Conservation (phyloP, 805 yeast genomes). For the Cyberlindnera petersonii region DNA sequence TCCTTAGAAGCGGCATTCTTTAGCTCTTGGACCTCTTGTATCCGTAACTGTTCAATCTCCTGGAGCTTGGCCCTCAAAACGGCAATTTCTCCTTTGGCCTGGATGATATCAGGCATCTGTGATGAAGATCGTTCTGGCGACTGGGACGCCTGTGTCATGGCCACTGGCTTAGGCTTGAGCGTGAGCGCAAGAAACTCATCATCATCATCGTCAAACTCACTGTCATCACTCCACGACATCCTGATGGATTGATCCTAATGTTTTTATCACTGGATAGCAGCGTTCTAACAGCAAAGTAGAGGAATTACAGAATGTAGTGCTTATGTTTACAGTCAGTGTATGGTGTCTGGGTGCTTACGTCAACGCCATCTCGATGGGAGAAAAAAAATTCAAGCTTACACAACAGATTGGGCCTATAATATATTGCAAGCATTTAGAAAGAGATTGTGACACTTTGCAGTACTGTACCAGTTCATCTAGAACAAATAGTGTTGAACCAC, state of each 20-base stretch:
- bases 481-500: slow-evolving; percentile 3
- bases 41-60: slow-evolving; percentile 42
- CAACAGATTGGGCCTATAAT: too few species aligned
- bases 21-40: slow-evolving; percentile 42
- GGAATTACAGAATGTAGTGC: background rate
- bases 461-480: slow-evolving; percentile 1
- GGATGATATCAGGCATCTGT: slow-evolving; percentile 35
- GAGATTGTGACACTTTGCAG: background rate
- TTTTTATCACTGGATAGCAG: background rate
- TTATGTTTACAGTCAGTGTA: background rate
- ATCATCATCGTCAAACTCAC: slow-evolving; percentile 29
- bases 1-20: slow-evolving; percentile 24
- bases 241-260: background rate
- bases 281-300: too few species aligned
- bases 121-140: background rate
- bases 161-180: slow-evolving; percentile 29
- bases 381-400: background rate
- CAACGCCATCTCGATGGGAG: background rate
- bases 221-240: slow-evolving; percentile 9
- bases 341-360: slow-evolving; percentile 1
- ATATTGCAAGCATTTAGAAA: background rate
- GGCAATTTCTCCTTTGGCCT: slow-evolving; percentile 77
- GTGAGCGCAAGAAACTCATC: slow-evolving; percentile 48
- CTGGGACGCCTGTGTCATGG: slow-evolving; percentile 1
- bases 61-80: slow-evolving; percentile 58